Conservation (phyloP, 805 yeast species). For the Suhomyces vadensis region DNA sequence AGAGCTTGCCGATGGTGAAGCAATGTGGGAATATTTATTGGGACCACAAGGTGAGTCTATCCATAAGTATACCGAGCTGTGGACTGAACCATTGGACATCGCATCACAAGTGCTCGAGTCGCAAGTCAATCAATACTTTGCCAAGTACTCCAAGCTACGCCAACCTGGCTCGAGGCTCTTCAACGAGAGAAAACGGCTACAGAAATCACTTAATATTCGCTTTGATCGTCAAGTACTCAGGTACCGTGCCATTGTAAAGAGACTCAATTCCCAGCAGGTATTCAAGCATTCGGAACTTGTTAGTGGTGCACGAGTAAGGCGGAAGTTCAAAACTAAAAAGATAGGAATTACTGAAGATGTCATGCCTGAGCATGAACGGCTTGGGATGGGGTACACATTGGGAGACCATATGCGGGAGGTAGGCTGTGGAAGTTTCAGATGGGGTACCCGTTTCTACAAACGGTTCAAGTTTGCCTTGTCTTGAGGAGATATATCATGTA, state of each 20-base stretch:
- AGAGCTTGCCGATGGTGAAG: constrained; percentile 30
- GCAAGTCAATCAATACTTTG: constrained; percentile 7
- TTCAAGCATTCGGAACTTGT: constrained; percentile 39
- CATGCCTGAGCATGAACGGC: constrained; percentile 25
- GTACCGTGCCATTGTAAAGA: constrained; percentile 15
- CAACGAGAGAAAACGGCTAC: constrained; percentile 11
- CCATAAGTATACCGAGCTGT: not conserved
- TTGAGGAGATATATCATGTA: not conserved
- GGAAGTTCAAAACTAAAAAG: not conserved
- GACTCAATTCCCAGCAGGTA: constrained; percentile 21
- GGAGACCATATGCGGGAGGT: constrained; percentile 33
- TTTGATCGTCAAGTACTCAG: constrained; percentile 14
- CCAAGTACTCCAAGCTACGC: constrained; percentile 7
- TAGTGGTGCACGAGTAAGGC: constrained; percentile 10
- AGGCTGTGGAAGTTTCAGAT: constrained; percentile 22
- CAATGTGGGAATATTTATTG: constrained; percentile 35
- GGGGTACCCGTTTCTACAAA: constrained; percentile 31
- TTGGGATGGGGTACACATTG: constrained; percentile 30
- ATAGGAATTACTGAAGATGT: constrained; percentile 13
- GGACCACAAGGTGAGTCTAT: constrained; percentile 7
- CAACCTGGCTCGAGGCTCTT: constrained; percentile 5
- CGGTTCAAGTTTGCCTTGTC: constrained; percentile 18
- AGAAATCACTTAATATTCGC: constrained; percentile 12
- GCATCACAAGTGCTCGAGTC: constrained; percentile 6
- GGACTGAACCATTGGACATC: constrained; percentile 14